A percentile compares a stretch with the other conserved stretches of the same genome.
These are phyloP conservation scores for Cladosporium sp. DNA, from an alignment of 2,329 filamentous ascomycete species.

Conservation along the genomic window DNA sequence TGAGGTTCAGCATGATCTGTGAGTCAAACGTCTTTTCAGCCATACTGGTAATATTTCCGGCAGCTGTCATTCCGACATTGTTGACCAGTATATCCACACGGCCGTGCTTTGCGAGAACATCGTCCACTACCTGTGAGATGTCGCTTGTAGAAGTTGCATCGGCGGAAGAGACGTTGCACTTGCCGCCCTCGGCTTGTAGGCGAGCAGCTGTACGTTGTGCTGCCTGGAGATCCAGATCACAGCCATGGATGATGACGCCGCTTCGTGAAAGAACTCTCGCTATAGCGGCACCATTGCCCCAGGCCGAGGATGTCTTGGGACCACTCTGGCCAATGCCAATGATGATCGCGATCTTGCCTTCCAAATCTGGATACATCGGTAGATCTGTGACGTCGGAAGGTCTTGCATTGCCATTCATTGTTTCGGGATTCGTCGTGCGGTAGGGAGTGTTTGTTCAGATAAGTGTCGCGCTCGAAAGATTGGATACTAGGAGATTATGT, in stretches of 20 bases:
- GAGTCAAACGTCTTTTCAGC: constrained; percentile 48
- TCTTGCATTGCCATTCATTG: too few species aligned
- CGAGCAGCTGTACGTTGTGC: neutral
- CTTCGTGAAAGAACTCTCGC: neutral
- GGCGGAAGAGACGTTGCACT: neutral
- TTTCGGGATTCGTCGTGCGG: too few species aligned
- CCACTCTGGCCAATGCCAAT: neutral
- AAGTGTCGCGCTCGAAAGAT: too few species aligned
- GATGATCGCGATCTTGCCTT: too few species aligned
- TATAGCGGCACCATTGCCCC: neutral
- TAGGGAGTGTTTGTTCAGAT: too few species aligned
- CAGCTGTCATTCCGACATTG: constrained; percentile 49
- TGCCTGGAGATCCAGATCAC: neutral
- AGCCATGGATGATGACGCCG: neutral
- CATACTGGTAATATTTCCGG: constrained; percentile 48
- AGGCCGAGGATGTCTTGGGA: neutral
- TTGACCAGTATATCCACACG: constrained; percentile 46
- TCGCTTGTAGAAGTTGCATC: neutral
- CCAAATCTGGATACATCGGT: too few species aligned
- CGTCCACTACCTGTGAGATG: constrained; percentile 9
- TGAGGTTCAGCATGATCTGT: constrained; percentile 54
- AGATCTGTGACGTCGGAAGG: too few species aligned
- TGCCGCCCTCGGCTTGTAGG: neutral
- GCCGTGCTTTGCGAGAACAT: constrained; percentile 38
- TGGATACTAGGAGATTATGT: too few species aligned